Evolutionary conservation across 2,329 filamentous ascomycete species (phyloP).

Genomic region (Lachnellula cervina): DNA sequence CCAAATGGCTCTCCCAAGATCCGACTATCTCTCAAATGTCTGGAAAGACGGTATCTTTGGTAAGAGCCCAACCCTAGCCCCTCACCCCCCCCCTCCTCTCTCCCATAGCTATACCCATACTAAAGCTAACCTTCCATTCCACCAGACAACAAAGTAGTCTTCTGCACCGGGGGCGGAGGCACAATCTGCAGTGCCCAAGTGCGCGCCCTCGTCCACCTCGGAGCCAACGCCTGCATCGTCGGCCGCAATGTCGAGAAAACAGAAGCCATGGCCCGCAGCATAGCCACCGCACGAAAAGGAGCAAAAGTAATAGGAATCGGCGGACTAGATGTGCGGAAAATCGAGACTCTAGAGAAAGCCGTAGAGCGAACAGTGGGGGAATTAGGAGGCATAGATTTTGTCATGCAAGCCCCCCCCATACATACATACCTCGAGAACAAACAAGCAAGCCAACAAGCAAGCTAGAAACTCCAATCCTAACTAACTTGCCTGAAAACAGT

Average conservation of each 20-base stretch:
- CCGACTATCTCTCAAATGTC: conserved; percentile 72
- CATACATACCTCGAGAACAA: too few species aligned
- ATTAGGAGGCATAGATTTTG: conserved; percentile 84
- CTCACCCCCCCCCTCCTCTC: too few species aligned
- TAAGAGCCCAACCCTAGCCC: conserved; percentile 39
- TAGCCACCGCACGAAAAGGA: conserved; percentile 71
- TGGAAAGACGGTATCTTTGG: conserved; percentile 88
- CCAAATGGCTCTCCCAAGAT: conserved; percentile 49
- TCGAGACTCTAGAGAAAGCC: conserved; percentile 65
- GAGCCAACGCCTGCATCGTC: conserved; percentile 89
- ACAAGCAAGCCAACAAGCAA: background rate
- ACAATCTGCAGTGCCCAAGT: conserved; percentile 94
- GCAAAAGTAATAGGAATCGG: conserved; percentile 85
- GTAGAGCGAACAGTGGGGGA: conserved; percentile 76
- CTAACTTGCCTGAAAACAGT: conserved; percentile 38
- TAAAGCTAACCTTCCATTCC: background rate
- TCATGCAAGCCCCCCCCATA: conserved; percentile 59
- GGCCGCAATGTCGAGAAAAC: conserved; percentile 89
- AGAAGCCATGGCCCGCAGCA: conserved; percentile 71
- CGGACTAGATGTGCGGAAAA: conserved; percentile 69
- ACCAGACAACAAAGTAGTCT: conserved; percentile 78
- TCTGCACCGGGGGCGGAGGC: conserved; percentile 91
- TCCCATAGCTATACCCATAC: background rate
- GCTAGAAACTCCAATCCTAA: background rate
- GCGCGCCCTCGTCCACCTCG: conserved; percentile 81